Conservation (phyloP, 495 filamentous ascomycete genomes). For the Sabuloglossum arenarium region DNA sequence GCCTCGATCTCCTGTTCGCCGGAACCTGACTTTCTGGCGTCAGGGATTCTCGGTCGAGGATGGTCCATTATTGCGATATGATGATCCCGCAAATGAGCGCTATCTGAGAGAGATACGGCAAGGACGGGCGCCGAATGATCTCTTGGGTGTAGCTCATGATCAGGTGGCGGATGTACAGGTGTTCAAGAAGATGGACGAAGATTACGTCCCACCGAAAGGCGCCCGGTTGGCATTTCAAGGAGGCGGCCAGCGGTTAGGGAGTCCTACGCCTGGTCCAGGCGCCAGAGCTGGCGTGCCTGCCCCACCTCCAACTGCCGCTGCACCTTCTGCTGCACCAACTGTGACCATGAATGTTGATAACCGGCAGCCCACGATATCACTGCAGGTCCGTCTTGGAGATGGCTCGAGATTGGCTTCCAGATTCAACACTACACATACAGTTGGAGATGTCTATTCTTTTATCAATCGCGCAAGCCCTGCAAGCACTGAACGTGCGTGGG, state of each 20-base stretch:
- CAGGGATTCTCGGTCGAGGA: conserved; percentile 94
- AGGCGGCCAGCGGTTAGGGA: conserved; percentile 69
- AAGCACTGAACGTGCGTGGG: conserved; percentile 41
- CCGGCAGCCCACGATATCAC: conserved; percentile 51
- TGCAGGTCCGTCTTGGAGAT: conserved; percentile 81
- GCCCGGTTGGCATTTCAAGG: conserved; percentile 77
- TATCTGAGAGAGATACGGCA: conserved; percentile 69
- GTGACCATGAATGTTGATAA: conserved; percentile 41
- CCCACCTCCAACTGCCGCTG: conserved; percentile 19
- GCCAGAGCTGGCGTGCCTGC: conserved; percentile 17
- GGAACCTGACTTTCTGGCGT: conserved; percentile 73
- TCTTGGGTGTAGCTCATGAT: conserved; percentile 70
- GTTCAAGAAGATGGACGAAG: conserved; percentile 54
- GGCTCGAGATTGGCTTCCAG: conserved; percentile 67
- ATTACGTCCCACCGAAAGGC: conserved; percentile 63
- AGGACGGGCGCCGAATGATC: conserved; percentile 66
- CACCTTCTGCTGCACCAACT: conserved; percentile 14
- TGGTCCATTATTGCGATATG: conserved; percentile 69
- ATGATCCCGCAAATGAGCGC: conserved; percentile 67
- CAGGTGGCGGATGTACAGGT: conserved; percentile 85
- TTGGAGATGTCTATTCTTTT: conserved; percentile 81
- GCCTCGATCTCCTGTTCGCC: conserved; percentile 28
- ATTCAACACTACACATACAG: conserved; percentile 81
- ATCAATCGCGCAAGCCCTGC: conserved; percentile 44
- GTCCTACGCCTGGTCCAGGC: conserved; percentile 54